phyloP scores from a whole-genome alignment of 345 rosid genomes.

The Pistacia integerrima region DNA sequence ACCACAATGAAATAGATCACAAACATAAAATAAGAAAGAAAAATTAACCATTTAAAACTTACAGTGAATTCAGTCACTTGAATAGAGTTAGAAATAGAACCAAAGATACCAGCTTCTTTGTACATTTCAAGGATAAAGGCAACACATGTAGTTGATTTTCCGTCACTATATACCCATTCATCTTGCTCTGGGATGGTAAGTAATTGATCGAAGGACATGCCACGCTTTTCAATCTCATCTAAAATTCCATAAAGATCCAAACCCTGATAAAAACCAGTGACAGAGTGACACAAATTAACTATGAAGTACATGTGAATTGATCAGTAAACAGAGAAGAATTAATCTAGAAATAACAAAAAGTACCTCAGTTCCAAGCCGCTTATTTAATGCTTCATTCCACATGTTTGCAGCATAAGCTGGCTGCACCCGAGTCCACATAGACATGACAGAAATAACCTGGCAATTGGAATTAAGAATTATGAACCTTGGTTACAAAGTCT shows the following conservation, averaged over 20 bases:
- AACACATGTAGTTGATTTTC: constrained; percentile 92
- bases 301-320: background rate
- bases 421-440: constrained; percentile 97
- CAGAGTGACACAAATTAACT: background rate
- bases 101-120: constrained; percentile 87
- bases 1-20: background rate
- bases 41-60: constrained; percentile 23
- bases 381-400: constrained; percentile 99
- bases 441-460: constrained; percentile 98
- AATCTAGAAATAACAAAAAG: background rate
- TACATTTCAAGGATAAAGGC: constrained; percentile 94
- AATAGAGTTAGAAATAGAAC: constrained; percentile 61
- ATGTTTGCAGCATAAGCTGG: constrained; percentile 96
- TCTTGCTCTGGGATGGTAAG: constrained; percentile 90
- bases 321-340: background rate
- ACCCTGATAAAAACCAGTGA: constrained; percentile 43
- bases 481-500: background rate
- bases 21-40: background rate
- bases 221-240: constrained; percentile 79
- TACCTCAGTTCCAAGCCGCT: constrained; percentile 95
- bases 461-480: constrained; percentile 17
- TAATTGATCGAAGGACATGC: constrained; percentile 76
- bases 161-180: constrained; percentile 96
- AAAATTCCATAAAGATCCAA: constrained; percentile 77
- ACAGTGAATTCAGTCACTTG: constrained; percentile 99